Conservation (phyloP, 2,329 filamentous ascomycete species). For the Verticillium klebahnii region DNA sequence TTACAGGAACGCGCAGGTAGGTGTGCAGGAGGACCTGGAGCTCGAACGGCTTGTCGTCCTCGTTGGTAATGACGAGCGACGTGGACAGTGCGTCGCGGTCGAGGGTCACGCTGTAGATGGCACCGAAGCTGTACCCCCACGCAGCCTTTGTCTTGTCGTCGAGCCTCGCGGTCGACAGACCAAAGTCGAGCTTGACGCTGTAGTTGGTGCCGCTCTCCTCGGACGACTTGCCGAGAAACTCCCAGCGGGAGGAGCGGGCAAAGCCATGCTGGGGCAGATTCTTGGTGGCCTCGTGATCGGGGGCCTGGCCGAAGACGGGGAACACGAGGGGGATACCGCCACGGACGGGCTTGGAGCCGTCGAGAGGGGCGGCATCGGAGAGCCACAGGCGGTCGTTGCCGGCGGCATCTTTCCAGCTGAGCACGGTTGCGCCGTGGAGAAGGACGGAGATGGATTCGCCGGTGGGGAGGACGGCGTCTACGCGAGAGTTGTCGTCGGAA, state of each 20-base stretch:
- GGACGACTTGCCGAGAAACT: constrained; percentile 82
- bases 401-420: constrained; percentile 82
- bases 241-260: constrained; percentile 84
- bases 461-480: constrained; percentile 76
- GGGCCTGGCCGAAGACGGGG: constrained; percentile 82
- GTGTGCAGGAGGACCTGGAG: constrained; percentile 91
- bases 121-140: constrained; percentile 84
- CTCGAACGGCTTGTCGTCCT: constrained; percentile 77
- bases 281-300: constrained; percentile 70
- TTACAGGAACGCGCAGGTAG: constrained; percentile 76
- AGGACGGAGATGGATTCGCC: constrained; percentile 84
- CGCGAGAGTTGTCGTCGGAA: constrained; percentile 63
- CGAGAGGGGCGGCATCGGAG: constrained; percentile 72
- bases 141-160: constrained; percentile 61
- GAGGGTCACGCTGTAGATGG: constrained; percentile 91
- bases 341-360: constrained; percentile 84
- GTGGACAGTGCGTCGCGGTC: constrained; percentile 71
- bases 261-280: constrained; percentile 91
- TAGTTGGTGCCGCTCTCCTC: constrained; percentile 48
- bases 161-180: constrained; percentile 71
- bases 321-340: constrained; percentile 93
- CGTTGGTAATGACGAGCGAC: constrained; percentile 82
- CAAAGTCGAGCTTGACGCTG: constrained; percentile 92
- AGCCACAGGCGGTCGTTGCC: constrained; percentile 83
- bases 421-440: constrained; percentile 87